Evolutionary conservation across 106 monocot species (phyloP), one percentile per base, ranked within the genome.

Genomic region (Dactylorhiza incarnata): DNA sequence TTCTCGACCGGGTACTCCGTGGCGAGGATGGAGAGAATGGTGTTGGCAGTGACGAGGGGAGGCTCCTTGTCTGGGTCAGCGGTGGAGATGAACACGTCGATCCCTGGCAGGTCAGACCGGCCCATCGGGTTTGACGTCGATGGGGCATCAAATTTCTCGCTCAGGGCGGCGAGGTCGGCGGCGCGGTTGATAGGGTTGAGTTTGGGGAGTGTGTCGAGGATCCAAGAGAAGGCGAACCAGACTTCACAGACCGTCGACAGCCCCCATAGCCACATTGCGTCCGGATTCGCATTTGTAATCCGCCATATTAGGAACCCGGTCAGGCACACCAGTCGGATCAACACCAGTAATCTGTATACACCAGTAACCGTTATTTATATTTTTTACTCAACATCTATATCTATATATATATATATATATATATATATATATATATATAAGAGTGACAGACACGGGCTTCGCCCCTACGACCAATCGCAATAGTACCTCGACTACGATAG

Each of bases 1-100:
- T 95, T 95, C 87, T 95, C 95, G 22, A 92, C 85, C 0, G 95
- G 95, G 82, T 95, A 95, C 53, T 95, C 95, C 7, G 95, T 90
- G 26, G 95, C 89, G 49, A 92, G 84, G 77, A 95, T 88, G 50
- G 95, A 95, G 20, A 95, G 86, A 46, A 95, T 48, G 44, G 92
- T 90, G 85, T 95, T 95, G 66, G 84, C 95, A 0, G 92, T 95
- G 49, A 89, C 89, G 6, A 95, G 84, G 1, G 95, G 92, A 0
- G 95, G 95, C 69, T 93, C 93, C 74, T 93, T 93, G 74, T 89
- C 78, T 0, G 90, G 87, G 67, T 90, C 90, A 9, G 90, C 90
- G 25, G 90, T 90, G 70, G 90, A 85, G 75, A 90, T 81, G 77
- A 90, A 90, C 5, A 87, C 84, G 11, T 90, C 89, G 1, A 90